These are phyloP conservation scores for Tricholoma flavovirens DNA, from an alignment of 768 basidiomycete genomes.

Conservation along the genomic window DNA sequence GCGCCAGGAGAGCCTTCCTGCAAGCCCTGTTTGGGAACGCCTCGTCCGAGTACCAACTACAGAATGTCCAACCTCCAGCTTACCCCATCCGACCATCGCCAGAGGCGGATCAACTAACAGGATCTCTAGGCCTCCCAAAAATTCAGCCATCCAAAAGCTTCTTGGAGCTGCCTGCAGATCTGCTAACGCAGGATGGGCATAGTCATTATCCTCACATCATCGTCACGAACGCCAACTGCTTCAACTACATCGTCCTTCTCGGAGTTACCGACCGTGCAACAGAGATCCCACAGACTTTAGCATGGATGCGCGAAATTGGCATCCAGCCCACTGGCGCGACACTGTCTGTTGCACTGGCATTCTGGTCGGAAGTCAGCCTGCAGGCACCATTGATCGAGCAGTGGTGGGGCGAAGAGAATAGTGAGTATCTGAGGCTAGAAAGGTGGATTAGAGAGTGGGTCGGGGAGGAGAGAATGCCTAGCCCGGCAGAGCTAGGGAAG, in stretches of 20 bases:
- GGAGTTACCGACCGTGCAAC: conserved; percentile 40
- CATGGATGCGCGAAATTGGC: conserved; percentile 66
- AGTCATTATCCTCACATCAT: conserved; percentile 25
- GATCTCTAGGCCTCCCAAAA: conserved; percentile 6
- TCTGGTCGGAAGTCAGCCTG: conserved; percentile 67
- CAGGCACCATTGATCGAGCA: conserved; percentile 54
- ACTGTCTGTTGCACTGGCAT: conserved; percentile 55
- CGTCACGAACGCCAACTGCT: conserved; percentile 48
- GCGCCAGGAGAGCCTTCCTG: conserved; percentile 46
- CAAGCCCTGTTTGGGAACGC: conserved; percentile 52
- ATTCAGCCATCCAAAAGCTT: conserved; percentile 13
- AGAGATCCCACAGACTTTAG: conserved; percentile 62
- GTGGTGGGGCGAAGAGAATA: conserved; percentile 28
- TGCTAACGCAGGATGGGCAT: conserved; percentile 15
- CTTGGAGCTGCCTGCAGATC: conserved; percentile 20
- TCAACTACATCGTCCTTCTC: conserved; percentile 56
- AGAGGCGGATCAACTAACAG: conserved; percentile 17
- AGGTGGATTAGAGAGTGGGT: conserved; percentile 58
- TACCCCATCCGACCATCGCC: conserved; percentile 22
- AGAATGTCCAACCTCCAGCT: conserved; percentile 17
- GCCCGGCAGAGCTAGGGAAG: conserved; percentile 26
- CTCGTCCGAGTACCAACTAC: conserved; percentile 2
- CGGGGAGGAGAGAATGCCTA: conserved; percentile 40
- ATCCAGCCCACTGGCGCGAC: conserved; percentile 50
- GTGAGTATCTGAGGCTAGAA: conserved; percentile 40